Percentiles rank a stretch among this genome's conserved stretches.
Conservation (phyloP, 2,329 filamentous ascomycete species). For the Pseudogymnoascus sp. region DNA sequence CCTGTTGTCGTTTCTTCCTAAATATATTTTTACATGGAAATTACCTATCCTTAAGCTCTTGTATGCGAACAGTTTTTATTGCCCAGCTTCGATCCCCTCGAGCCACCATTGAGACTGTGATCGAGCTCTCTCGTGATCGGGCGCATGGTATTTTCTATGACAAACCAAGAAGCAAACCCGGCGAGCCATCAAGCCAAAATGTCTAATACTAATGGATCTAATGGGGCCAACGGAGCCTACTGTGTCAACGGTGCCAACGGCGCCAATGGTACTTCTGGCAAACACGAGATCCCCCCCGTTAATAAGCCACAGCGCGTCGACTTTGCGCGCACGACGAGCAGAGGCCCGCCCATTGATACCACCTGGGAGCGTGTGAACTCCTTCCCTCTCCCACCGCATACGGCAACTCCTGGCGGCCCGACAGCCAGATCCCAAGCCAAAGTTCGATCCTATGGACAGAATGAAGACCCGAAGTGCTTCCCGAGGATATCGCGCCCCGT, state of each 20-base stretch:
- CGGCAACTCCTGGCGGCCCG: slow-evolving; percentile 18
- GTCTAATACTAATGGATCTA: neutral
- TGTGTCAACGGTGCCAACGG: neutral
- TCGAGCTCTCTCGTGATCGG: neutral
- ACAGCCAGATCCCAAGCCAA: slow-evolving; percentile 23
- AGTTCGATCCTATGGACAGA: slow-evolving; percentile 26
- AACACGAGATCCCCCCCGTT: neutral
- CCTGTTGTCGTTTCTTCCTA: neutral
- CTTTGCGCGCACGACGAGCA: slow-evolving; percentile 3
- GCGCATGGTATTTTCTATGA: neutral
- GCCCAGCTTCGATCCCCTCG: neutral
- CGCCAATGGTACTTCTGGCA: neutral
- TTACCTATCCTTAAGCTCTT: neutral
- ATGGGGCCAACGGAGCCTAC: neutral
- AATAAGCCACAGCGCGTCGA: slow-evolving; percentile 19
- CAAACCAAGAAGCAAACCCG: neutral
- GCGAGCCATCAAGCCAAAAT: neutral
- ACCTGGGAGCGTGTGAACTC: neutral
- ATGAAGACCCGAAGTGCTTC: slow-evolving; percentile 30
- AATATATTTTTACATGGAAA: neutral
- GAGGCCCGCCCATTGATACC: neutral
- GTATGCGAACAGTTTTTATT: neutral
- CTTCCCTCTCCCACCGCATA: slow-evolving; percentile 1
- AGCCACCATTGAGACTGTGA: neutral
- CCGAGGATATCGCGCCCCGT: slow-evolving; percentile 50